Evolutionary conservation across 1,284 basidiomycete genomes (phyloP).

Genomic region (Naganishia sp.): DNA sequence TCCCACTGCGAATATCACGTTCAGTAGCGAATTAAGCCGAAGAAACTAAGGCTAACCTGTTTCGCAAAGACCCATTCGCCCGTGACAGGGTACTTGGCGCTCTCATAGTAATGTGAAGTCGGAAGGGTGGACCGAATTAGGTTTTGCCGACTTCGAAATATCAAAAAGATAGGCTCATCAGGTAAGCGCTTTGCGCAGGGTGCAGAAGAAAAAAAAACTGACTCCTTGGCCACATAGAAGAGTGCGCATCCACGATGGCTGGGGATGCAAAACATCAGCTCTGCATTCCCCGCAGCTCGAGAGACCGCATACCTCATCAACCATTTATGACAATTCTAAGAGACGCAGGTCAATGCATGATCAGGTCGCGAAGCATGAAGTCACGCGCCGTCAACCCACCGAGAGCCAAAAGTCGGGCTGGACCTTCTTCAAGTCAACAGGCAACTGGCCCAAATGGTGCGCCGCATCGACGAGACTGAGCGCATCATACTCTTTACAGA

Average conservation of each 20-base stretch:
- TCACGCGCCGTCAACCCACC: constrained; percentile 38
- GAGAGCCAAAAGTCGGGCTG: constrained; percentile 79
- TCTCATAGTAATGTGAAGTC: constrained; percentile 65
- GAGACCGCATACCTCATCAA: constrained; percentile 50
- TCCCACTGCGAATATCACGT: constrained; percentile 33
- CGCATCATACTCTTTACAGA: constrained; percentile 69
- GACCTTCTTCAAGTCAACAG: constrained; percentile 62
- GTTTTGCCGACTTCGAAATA: constrained; percentile 64
- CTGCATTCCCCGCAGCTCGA: not conserved
- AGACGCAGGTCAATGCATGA: not conserved
- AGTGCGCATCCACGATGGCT: constrained; percentile 69
- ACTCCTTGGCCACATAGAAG: constrained; percentile 77
- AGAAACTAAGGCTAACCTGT: constrained; percentile 50
- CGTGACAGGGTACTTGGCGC: constrained; percentile 48
- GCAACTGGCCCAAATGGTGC: constrained; percentile 68
- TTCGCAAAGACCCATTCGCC: constrained; percentile 57
- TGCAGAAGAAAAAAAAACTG: constrained; percentile 35
- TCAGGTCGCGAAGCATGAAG: not conserved
- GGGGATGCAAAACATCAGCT: constrained; percentile 45
- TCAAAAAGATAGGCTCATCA: too few relatives aligned
- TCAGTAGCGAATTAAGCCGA: not conserved
- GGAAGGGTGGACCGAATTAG: constrained; percentile 74
- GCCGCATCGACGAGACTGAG: constrained; percentile 78
- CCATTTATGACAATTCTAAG: constrained; percentile 82
- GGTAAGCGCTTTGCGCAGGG: too few relatives aligned